These are phyloP conservation scores for Gonapodya prolifera DNA, from an alignment of 192 early-diverging fungal species.

Conservation along the genomic window DNA sequence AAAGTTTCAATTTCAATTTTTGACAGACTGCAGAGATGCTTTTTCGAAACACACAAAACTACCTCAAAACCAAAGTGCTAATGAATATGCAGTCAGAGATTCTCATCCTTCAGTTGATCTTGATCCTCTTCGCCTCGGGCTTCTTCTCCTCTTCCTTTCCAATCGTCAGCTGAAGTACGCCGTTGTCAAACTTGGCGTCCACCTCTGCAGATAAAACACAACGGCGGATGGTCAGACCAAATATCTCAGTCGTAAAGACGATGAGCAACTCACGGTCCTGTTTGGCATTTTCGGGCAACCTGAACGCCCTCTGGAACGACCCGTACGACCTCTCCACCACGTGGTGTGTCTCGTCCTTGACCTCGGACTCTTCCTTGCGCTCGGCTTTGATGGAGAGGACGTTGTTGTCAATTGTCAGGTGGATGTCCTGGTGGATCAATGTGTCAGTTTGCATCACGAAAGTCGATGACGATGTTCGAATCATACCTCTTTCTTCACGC, in stretches of 20 bases:
- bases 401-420: conserved; percentile 16
- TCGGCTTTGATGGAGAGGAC: conserved; percentile 23
- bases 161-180: conserved; percentile 21
- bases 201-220: neutral
- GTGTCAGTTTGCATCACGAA: too few species aligned
- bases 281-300: conserved; percentile 23
- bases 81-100: too few species aligned
- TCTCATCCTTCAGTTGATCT: conserved; percentile 16
- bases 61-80: too few species aligned
- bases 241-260: too few species aligned
- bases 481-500: neutral
- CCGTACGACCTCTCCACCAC: conserved; percentile 23
- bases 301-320: conserved; percentile 16
- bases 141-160: conserved; percentile 18
- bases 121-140: conserved; percentile 11
- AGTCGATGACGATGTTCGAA: too few species aligned
- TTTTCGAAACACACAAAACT: too few species aligned
- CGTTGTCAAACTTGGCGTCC: conserved; percentile 21
- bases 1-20: too few species aligned
- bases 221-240: neutral
- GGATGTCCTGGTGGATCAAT: conserved; percentile 15
- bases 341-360: conserved; percentile 16
- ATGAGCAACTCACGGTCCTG: conserved; percentile 10
- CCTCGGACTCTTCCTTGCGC: conserved; percentile 17
- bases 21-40: too few species aligned